These are phyloP conservation scores for Cercospora sp. DNA, from an alignment of 2,329 filamentous ascomycete genomes.

Conservation along the genomic window DNA sequence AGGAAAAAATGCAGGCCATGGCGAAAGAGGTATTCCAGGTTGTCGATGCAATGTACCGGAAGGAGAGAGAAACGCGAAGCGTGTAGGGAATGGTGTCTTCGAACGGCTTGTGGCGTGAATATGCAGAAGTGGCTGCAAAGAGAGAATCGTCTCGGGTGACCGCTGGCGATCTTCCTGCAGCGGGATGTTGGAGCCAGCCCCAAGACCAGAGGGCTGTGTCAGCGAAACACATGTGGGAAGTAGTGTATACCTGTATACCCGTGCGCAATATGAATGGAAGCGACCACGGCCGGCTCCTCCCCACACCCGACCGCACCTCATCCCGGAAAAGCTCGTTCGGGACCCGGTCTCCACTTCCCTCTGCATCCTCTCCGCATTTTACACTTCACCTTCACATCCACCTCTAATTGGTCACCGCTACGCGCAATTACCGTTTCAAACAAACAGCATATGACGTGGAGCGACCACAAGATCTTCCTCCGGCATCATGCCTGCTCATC, in stretches of 20 bases:
- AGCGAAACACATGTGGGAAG: not conserved
- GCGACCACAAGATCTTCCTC: not conserved
- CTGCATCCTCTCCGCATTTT: not conserved
- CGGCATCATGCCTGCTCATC: constrained; percentile 1
- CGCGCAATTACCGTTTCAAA: not conserved
- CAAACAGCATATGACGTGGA: constrained; percentile 2
- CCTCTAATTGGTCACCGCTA: not conserved
- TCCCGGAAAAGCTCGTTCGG: not conserved
- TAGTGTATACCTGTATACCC: not conserved
- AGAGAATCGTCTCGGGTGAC: not conserved
- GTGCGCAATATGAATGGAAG: not conserved
- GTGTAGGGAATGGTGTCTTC: not conserved
- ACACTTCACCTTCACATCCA: not conserved
- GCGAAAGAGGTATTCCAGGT: constrained; percentile 25
- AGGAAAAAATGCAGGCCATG: constrained; percentile 16
- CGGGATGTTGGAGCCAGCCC: not conserved
- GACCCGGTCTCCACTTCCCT: not conserved
- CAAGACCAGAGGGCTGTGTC: not conserved
- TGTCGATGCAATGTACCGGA: constrained; percentile 14
- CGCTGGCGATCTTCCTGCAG: not conserved
- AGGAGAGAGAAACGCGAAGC: constrained; percentile 1
- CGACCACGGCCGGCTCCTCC: not conserved
- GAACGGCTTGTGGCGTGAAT: not conserved
- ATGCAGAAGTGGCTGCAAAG: not conserved
- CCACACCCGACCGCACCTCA: not conserved